Evolutionary conservation across 306 rosid species (phyloP), one percentile per base, ranked within the genome.

Genomic region (Glycine soja): DNA sequence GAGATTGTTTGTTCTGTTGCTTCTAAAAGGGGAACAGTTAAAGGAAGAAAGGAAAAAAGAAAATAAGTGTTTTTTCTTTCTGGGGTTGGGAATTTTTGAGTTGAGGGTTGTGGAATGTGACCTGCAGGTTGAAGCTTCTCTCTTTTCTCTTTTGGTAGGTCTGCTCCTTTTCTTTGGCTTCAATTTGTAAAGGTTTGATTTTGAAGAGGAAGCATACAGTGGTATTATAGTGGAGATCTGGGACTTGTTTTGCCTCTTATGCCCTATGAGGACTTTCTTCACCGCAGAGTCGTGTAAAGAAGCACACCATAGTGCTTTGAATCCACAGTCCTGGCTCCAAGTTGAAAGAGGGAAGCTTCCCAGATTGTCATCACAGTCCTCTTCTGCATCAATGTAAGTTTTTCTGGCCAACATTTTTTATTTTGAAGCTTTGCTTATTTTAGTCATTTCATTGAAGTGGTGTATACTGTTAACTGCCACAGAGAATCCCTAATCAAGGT

Each of bases 301-400:
- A 52, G 81, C 84, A 8, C 96, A 91, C 77, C 88, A 87, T 46
- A 92, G 88, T 91, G 91, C 92, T 82, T 78, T 90, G 34, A 90
- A 89, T 87, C 97, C 98, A 13, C 94, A 92, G 86, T 88, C 98
- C 57, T 94, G 98, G 96, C 98, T 94, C 57, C 98, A 94, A 77
- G 98, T 94, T 85, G 98, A 94, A 85, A 90, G 98, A 82, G 98
- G 97, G 81, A 92, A 94, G 86, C 88, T 87, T 76, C 74, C 91
- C 61, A 90, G 92, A 81, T 80, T 88, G 64, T 79, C 98, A 13
- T 85, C 92, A 34, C 85, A 84, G 73, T 80, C 87, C 65, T 86
- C 94, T 45, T 88, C 91, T 79, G 70, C 98, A 32, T 92, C 98
- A 59, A 90, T 94, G 98, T 94, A 88, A 88, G 98, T 53, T 62